These are phyloP conservation scores for Pyrenula aspistea DNA, from an alignment of 495 filamentous ascomycete genomes.

Conservation along the genomic window DNA sequence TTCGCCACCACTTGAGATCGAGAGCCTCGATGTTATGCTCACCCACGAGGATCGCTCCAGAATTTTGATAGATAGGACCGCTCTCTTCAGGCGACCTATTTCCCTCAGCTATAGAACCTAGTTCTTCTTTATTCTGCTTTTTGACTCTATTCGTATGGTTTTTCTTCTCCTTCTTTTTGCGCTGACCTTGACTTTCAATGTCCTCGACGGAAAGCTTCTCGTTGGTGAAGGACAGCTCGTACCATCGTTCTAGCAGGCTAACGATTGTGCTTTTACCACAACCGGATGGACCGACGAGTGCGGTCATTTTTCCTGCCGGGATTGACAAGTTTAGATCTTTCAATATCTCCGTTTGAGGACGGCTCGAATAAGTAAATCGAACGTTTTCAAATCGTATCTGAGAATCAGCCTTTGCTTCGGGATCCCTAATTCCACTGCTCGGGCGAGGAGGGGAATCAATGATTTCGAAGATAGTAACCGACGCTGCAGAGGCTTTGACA, in stretches of 20 bases:
- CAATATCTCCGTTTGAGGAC: conserved; percentile 27
- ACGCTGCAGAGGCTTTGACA: conserved; percentile 32
- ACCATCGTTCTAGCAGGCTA: conserved; percentile 51
- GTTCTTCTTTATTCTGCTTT: too few species aligned
- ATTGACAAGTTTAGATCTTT: conserved; percentile 26
- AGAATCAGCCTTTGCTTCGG: conserved; percentile 17
- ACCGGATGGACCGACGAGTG: conserved; percentile 47
- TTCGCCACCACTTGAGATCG: conserved; percentile 51
- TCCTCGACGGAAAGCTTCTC: not conserved
- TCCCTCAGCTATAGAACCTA: too few species aligned
- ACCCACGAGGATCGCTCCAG: conserved; percentile 26
- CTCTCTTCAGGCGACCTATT: too few species aligned
- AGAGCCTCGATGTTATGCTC: conserved; percentile 34
- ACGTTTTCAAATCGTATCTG: conserved; percentile 48
- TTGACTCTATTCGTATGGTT: too few species aligned
- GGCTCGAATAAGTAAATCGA: conserved; percentile 46
- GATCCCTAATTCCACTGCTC: conserved; percentile 17
- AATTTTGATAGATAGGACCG: too few species aligned
- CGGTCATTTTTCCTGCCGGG: conserved; percentile 33
- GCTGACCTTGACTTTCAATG: too few species aligned
- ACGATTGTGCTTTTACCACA: conserved; percentile 59
- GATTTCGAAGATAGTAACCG: conserved; percentile 28
- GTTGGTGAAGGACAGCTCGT: too few species aligned
- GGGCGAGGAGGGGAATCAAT: conserved; percentile 25
- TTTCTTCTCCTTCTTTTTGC: too few species aligned